phyloP scores from a whole-genome alignment of 148 eudicot genomes.

The Amaranthus palmeri region DNA sequence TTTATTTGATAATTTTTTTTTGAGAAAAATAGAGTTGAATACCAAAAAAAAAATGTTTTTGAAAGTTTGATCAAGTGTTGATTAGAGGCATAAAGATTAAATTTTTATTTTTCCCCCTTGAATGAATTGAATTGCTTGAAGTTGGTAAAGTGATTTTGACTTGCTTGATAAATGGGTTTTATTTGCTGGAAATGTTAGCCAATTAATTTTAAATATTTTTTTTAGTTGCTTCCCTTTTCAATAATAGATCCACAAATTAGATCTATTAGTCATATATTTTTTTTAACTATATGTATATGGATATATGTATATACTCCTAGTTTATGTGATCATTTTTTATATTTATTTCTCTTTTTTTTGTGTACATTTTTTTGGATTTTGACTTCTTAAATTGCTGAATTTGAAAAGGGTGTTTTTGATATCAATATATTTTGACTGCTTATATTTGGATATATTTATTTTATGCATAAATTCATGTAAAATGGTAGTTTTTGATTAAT shows the following conservation, averaged over 20 bases:
- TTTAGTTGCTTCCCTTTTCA: constrained; percentile 4
- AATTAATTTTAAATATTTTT: constrained; percentile 4
- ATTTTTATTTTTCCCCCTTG: not conserved
- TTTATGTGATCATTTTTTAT: not conserved
- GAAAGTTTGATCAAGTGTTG: not conserved
- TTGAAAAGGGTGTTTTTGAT: not conserved
- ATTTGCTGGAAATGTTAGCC: not conserved
- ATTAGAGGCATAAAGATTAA: not conserved
- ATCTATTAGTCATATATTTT: constrained; percentile 21
- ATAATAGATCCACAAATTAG: constrained; percentile 14
- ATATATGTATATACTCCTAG: too few species aligned
- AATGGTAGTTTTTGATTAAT: not conserved
- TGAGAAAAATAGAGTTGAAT: not conserved
- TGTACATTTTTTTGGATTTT: not conserved
- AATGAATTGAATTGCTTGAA: constrained; percentile 6
- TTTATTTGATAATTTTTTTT: not conserved
- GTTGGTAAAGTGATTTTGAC: constrained; percentile 16
- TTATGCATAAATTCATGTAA: not conserved
- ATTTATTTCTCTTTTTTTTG: not conserved
- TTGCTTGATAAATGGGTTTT: constrained; percentile 11
- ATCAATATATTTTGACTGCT: not conserved
- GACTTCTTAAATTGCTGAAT: not conserved
- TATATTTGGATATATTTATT: not conserved
- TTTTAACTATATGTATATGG: not conserved
- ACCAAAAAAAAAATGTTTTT: not conserved